Evolutionary conservation across 192 early-diverging fungal species (phyloP).

Genomic region (Diversispora eburnea): DNA sequence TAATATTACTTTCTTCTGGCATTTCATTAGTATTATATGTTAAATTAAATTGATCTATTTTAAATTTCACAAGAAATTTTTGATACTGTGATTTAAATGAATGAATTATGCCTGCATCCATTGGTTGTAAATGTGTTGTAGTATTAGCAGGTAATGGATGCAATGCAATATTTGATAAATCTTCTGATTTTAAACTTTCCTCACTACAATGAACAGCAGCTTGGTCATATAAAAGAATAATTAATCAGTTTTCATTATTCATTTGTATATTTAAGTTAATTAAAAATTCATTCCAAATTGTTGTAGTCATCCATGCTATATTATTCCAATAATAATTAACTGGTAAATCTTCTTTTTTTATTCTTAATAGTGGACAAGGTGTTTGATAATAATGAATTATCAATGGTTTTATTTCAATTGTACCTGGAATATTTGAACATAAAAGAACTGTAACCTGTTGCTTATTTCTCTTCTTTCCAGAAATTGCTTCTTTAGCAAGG

Average conservation of each 20-base stretch:
- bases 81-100: too few species aligned
- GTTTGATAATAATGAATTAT: conserved; percentile 10
- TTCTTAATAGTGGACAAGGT: conserved; percentile 11
- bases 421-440: not conserved
- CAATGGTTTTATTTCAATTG: conserved; percentile 16
- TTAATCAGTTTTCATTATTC: not conserved
- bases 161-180: not conserved
- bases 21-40: too few species aligned
- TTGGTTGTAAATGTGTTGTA: not conserved
- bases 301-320: not conserved
- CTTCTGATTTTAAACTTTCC: not conserved
- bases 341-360: too few species aligned
- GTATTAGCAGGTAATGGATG: not conserved
- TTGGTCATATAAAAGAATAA: conserved; percentile 2
- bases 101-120: conserved; percentile 9
- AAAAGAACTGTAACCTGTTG: conserved; percentile 6
- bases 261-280: conserved; percentile 3
- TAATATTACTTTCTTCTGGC: too few species aligned
- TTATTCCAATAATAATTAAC: too few species aligned
- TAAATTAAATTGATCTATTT: too few species aligned
- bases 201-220: not conserved
- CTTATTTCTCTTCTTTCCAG: conserved; percentile 5
- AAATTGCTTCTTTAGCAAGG: not conserved
- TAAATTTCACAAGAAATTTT: too few species aligned
- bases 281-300: conserved; percentile 9